Evolutionary conservation across 2,329 filamentous ascomycete genomes (phyloP).

Genomic region (Xylariaceae sp.): DNA sequence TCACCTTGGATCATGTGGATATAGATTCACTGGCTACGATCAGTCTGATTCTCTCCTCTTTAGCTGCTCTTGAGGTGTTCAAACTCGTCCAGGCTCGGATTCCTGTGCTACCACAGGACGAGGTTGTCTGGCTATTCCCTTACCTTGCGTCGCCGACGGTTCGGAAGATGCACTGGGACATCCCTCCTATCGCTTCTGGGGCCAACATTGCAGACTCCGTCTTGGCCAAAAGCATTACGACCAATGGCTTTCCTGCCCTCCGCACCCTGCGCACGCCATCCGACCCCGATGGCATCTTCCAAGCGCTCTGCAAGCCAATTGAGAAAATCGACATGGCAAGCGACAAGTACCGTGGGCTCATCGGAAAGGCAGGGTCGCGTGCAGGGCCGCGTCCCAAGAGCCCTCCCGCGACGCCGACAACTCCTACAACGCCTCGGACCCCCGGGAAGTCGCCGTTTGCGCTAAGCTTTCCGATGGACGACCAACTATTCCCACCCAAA

Average conservation of each 20-base stretch:
- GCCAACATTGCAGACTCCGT: constrained; percentile 56
- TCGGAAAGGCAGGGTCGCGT: constrained; percentile 22
- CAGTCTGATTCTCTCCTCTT: constrained; percentile 57
- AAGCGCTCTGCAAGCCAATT: constrained; percentile 64
- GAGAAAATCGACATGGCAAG: constrained; percentile 51
- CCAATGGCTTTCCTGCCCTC: constrained; percentile 66
- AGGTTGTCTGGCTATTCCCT: constrained; percentile 61
- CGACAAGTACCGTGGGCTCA: constrained; percentile 44
- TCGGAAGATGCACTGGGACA: constrained; percentile 61
- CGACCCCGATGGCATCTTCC: constrained; percentile 68
- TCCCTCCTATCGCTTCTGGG: constrained; percentile 48
- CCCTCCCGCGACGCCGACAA: constrained; percentile 35
- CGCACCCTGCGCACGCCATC: constrained; percentile 60
- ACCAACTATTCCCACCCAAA: constrained; percentile 26
- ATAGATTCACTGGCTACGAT: constrained; percentile 56
- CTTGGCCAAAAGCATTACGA: constrained; percentile 53
- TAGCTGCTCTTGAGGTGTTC: constrained; percentile 48
- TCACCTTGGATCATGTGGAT: constrained; percentile 56
- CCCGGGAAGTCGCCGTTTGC: constrained; percentile 22
- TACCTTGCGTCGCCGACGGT: constrained; percentile 58
- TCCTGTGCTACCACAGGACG: constrained; percentile 53
- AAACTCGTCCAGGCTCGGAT: constrained; percentile 54
- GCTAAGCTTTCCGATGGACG: constrained; percentile 25
- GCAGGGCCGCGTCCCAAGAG: constrained; percentile 22
- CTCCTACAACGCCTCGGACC: constrained; percentile 28